phyloP scores from a whole-genome alignment of 1,139 yeast genomes.

The Geotrichum armillariae region DNA sequence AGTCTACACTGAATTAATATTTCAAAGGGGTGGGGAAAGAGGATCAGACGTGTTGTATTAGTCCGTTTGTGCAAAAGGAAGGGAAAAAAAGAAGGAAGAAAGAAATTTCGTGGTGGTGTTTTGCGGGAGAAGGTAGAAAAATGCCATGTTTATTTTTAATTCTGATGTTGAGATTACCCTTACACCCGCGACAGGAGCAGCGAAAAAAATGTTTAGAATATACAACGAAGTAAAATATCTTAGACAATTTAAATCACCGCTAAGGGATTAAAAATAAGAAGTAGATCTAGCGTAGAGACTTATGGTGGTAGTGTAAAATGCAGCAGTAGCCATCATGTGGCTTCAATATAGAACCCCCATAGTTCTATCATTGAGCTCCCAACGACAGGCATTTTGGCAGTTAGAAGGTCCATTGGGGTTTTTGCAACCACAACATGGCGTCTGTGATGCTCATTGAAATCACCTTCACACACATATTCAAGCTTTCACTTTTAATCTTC shows the following conservation, averaged over 20 bases:
- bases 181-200: not conserved
- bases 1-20: not conserved
- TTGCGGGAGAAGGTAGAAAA: conserved; percentile 11
- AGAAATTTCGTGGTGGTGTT: conserved; percentile 3
- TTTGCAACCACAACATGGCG: not conserved
- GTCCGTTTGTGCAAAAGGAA: conserved; percentile 7
- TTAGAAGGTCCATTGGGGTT: no score
- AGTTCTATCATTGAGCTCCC: no score
- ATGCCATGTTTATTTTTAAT: conserved; percentile 6
- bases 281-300: no score
- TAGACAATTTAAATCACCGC: no score
- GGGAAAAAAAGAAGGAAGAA: not conserved
- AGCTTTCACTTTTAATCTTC: not conserved
- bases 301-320: no score
- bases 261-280: no score
- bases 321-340: no score
- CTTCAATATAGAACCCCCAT: no score
- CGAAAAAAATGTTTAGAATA: no score
- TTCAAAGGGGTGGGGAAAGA: not conserved
- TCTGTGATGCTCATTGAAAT: not conserved
- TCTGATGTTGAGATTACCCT: conserved; percentile 1
- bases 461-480: no score
- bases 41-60: conserved; percentile 2
- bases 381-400: no score
- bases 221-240: no score